Conservation (phyloP, 2,329 filamentous ascomycete species). For the Graphilbum sp. region DNA sequence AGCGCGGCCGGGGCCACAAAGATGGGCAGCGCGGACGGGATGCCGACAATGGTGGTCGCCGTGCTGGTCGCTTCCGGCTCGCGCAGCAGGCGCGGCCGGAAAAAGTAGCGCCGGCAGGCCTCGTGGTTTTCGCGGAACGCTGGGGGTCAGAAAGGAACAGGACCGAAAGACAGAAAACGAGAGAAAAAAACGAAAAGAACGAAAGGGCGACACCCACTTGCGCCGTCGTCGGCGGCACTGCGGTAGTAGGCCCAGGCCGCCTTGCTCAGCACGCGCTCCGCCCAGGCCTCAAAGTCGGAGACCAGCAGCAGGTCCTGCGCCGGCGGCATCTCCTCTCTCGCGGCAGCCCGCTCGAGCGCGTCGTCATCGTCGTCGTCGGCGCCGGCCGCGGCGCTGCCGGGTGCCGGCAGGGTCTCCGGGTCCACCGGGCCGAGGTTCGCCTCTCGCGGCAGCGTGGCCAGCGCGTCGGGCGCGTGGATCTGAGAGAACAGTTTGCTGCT, state of each 20-base stretch:
- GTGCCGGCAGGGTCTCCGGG: neutral
- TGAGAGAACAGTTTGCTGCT: conserved; percentile 3
- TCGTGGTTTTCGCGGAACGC: conserved; percentile 3
- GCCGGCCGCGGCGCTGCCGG: too few relatives aligned
- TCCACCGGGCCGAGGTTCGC: conserved; percentile 1
- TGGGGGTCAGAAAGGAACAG: neutral
- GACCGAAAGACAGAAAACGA: neutral
- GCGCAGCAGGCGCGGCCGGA: conserved; percentile 8
- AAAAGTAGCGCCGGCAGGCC: conserved; percentile 6
- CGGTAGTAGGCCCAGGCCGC: conserved; percentile 6
- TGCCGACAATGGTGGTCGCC: conserved; percentile 2
- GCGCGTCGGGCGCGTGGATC: conserved; percentile 2
- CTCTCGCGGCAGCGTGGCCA: conserved; percentile 1
- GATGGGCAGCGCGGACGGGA: conserved; percentile 4
- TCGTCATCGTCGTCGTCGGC: conserved; percentile 1
- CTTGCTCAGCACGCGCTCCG: conserved; percentile 2
- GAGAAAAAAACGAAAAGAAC: neutral
- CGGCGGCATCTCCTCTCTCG: conserved; percentile 3
- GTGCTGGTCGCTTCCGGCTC: conserved; percentile 4
- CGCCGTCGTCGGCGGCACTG: conserved; percentile 4
- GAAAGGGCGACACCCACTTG: neutral
- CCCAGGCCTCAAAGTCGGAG: conserved; percentile 5
- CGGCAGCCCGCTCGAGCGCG: neutral
- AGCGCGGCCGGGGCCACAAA: conserved; percentile 9
- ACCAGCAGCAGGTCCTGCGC: conserved; percentile 1